A percentile compares a stretch with the other conserved stretches of the same genome.
Evolutionary conservation across 2,329 filamentous ascomycete genomes (phyloP).

Genomic region (Aureobasidium sp.): DNA sequence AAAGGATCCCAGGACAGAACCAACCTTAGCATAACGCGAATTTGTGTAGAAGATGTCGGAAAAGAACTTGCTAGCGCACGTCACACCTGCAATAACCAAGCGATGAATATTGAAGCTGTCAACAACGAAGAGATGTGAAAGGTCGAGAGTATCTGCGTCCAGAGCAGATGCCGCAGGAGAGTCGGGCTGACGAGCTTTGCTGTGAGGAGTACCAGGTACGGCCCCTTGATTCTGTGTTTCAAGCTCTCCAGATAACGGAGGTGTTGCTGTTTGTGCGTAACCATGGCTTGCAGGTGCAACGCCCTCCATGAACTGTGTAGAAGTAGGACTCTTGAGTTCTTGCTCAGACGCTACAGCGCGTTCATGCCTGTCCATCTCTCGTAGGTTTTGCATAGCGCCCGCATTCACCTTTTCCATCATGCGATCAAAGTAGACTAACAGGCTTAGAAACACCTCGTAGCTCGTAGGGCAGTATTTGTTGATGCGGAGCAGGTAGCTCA

Average conservation of each 20-base stretch:
- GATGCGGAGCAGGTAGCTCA: conserved; percentile 91
- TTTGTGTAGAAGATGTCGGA: conserved; percentile 99
- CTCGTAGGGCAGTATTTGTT: conserved; percentile 99
- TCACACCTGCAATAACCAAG: conserved; percentile 92
- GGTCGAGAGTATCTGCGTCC: conserved; percentile 35
- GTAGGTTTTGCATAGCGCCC: conserved; percentile 61
- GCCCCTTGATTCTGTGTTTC: conserved; percentile 32
- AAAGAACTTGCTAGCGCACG: conserved; percentile 98
- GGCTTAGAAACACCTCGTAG: conserved; percentile 92
- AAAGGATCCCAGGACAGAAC: conserved; percentile 23
- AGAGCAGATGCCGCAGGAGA: conserved; percentile 19
- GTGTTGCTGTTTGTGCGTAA: conserved; percentile 39
- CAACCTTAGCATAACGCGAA: conserved; percentile 96
- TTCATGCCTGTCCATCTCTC: conserved; percentile 43
- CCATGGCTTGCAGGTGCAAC: conserved; percentile 24
- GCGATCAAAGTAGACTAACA: conserved; percentile 95
- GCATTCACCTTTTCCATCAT: conserved; percentile 97
- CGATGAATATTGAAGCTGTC: conserved; percentile 99
- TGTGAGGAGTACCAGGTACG: conserved; percentile 33
- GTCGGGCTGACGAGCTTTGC: conserved; percentile 27
- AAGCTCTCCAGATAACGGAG: conserved; percentile 43
- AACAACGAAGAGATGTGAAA: conserved; percentile 79
- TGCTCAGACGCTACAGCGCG: conserved; percentile 18
- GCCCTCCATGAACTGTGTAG: conserved; percentile 23
- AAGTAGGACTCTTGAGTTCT: conserved; percentile 18